Base-by-base conservation (phyloP, 2,329 filamentous ascomycete species). In the Myriosclerotinia duriaeana region DNA sequence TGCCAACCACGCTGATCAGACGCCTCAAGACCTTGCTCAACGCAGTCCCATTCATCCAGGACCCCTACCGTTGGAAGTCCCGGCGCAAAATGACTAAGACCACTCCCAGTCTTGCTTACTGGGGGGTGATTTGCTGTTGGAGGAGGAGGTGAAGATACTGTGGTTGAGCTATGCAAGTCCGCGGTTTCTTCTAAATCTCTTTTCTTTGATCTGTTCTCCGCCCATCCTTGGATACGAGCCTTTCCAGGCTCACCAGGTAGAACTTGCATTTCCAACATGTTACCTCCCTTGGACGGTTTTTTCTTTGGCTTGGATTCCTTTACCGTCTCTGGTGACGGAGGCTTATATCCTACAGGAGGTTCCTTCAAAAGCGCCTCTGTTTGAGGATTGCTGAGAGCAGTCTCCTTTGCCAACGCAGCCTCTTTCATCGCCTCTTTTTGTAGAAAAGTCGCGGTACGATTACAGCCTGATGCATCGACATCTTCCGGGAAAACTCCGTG, bases 381-480 rank as follows among this genome's bases (percentile, higher is more conserved):
- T n/a, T 59, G 44, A 15, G 68, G 61, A 26, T 36, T 55, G 30
- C 58, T 12, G 50, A 64, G 14, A 69, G 60, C 55, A 67, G 69
- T 22, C 12, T 64, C 62, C 53, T 58, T 50, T n/a, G 52, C 53
- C 42, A 64, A 22, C 66, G 53, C 58, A 67, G 63, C 17, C 30
- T 68, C 22, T 26, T 55, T 20, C 11, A 20, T 44, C 4, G 52
- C 50, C 17, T 20, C 36, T 48, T 48, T 38, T 36, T 34, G 22
- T 11, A 46, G 5, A 9, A 67, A 54, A 42, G 66, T 54, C 12
- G 59, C 67, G 22, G 74, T 71, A 42, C 72, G 66, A 73, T 91
- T 89, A 77, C 93, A 96, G 6, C 93, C 93, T 36, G 89, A 90
- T 12, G 89, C 88, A 78, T 97, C 92, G 15, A 97, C 79, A 50